Evolutionary conservation across 805 yeast species (phyloP).

Genomic region (Saturnispora ahearnii): DNA sequence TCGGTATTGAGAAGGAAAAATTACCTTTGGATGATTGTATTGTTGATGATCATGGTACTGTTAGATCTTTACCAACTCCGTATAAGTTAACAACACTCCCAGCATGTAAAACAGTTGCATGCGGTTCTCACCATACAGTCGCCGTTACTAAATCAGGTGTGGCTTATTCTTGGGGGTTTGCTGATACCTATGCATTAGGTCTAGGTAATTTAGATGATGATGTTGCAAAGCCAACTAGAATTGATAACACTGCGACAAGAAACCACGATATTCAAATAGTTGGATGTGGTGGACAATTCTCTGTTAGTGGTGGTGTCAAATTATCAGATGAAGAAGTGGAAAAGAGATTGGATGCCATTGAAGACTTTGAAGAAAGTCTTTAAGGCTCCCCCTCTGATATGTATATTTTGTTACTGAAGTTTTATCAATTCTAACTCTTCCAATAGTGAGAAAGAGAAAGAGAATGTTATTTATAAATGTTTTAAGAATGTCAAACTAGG

Average conservation of each 20-base stretch:
- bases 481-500: neutral
- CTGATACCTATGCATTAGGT: conserved; percentile 94
- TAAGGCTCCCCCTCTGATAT: neutral
- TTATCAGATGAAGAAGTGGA: conserved; percentile 44
- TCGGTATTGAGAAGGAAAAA: conserved; percentile 62
- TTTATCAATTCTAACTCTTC: neutral
- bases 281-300: conserved; percentile 97
- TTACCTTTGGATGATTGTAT: conserved; percentile 64
- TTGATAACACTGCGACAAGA: conserved; percentile 89
- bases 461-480: neutral
- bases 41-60: conserved; percentile 68
- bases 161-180: conserved; percentile 95
- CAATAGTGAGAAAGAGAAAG: neutral
- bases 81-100: conserved; percentile 56
- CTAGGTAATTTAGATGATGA: conserved; percentile 81
- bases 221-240: conserved; percentile 78
- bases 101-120: conserved; percentile 49
- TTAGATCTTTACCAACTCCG: conserved; percentile 81
- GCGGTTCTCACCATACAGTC: conserved; percentile 88
- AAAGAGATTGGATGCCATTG: conserved; percentile 42
- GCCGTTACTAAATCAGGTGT: conserved; percentile 81
- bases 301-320: conserved; percentile 75
- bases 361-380: conserved; percentile 23
- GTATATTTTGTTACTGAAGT: neutral
- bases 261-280: conserved; percentile 58